Evolutionary conservation across 2,329 filamentous ascomycete genomes (phyloP), one percentile per base, ranked within the genome.

Genomic region (Diaporthe citrichinensis): DNA sequence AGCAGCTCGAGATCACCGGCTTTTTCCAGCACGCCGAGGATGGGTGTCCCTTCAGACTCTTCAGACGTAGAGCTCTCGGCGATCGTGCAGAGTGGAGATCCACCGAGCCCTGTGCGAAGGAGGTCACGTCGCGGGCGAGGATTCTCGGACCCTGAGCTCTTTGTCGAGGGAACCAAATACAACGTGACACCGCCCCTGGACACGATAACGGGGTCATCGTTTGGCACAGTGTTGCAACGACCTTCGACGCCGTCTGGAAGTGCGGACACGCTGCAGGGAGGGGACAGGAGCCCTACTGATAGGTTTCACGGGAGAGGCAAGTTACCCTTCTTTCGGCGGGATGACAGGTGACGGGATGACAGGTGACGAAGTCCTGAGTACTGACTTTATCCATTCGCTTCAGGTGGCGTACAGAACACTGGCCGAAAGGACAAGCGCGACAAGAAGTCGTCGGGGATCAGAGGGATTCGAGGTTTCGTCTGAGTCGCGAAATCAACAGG

Each of bases 391-490:
- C 34, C 15, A 10, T 65, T 23, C 15, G 62, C 69, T 62, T 28
- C 79, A 87, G 88, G 88, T 25, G 87, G 87, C 31, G 83, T 88
- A 34, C 65, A 69, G 34, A 89, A 87, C 79, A 80, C 85, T 41
- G 80, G 85, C 1, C 86, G 86, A 4, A 87, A 89, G 78, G 87
- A 90, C 73, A 85, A 86, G 76, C 87, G 87, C 74, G 83, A 86
- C 23, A 87, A 85, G 79, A 87, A 86, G 79, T 78, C 81, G 0
- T 74, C 79, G 14, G 84, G 83, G 12, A 81, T 86, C 36, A 81
- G 84, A 31, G 83, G 83, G 20, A 86, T 87, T 68, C 80, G 83
- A n/a, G 83, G 83, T 14, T 83, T 85, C 74, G 78, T 82, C 62
- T 84, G 77, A 80, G 31, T 12, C 28, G 49, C 36, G 34, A 58